Evolutionary conservation across 305 asterid genomes (phyloP).

Genomic region (Fraxinus dipetala): DNA sequence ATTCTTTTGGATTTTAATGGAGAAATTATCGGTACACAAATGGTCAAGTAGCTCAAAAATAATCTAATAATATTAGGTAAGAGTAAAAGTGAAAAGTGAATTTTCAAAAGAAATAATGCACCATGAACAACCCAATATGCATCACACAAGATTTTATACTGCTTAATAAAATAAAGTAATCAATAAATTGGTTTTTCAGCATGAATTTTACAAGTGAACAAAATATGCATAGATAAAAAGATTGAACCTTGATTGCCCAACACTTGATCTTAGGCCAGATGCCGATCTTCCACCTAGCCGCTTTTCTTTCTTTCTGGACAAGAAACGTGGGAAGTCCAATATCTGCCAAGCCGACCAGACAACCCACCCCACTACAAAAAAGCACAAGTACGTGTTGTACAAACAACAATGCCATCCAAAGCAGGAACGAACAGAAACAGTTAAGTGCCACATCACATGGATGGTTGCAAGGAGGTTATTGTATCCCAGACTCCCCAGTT

Average conservation of each 20-base stretch:
- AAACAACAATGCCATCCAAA: neutral
- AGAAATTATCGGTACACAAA: neutral
- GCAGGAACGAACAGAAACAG: conserved; percentile 2
- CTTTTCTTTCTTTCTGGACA: conserved; percentile 16
- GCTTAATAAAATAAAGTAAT: conserved; percentile 15
- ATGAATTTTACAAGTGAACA: conserved; percentile 24
- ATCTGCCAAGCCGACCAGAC: conserved; percentile 27
- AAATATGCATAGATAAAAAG: conserved; percentile 19
- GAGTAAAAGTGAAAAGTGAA: neutral
- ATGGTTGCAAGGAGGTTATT: neutral
- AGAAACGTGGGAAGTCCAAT: conserved; percentile 12
- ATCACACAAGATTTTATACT: conserved; percentile 17
- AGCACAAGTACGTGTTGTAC: neutral
- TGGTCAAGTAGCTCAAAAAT: neutral
- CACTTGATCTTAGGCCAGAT: conserved; percentile 5
- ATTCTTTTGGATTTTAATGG: neutral
- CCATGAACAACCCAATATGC: conserved; percentile 23
- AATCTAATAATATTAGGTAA: neutral
- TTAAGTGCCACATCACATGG: conserved; percentile 27
- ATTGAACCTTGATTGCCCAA: conserved; percentile 10
- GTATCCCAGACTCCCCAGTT: conserved; percentile 9
- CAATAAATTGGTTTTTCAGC: conserved; percentile 21
- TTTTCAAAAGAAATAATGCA: conserved; percentile 17
- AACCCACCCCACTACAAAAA: conserved; percentile 20
- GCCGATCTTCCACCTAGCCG: neutral